Percentiles rank a stretch among this genome's conserved stretches.
These are phyloP conservation scores for Colletotrichum sp. DNA, from an alignment of 2,329 filamentous ascomycete genomes.

Conservation along the genomic window DNA sequence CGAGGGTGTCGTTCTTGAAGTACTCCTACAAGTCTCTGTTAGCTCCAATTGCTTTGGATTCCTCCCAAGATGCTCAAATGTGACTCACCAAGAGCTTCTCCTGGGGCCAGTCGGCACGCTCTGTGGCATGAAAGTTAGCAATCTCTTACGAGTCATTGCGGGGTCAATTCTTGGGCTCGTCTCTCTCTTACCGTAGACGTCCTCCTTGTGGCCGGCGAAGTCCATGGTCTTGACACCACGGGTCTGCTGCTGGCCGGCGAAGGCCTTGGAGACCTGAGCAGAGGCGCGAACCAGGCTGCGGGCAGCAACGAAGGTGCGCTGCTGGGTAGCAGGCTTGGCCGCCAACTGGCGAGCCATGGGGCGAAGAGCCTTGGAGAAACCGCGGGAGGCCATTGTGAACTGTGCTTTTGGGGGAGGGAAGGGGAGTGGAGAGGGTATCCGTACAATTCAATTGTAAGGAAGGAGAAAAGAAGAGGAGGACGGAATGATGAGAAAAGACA, in stretches of 20 bases:
- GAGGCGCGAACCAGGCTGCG: conserved; percentile 60
- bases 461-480: conserved; percentile 11
- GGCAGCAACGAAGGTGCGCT: conserved; percentile 68
- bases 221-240: conserved; percentile 98
- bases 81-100: conserved; percentile 93
- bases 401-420: conserved; percentile 37
- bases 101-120: conserved; percentile 97
- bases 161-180: background rate
- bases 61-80: background rate
- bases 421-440: conserved; percentile 30
- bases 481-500: conserved; percentile 17
- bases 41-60: conserved; percentile 1
- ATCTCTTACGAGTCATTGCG: conserved; percentile 12
- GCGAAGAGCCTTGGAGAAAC: conserved; percentile 72
- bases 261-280: conserved; percentile 42
- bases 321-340: conserved; percentile 60
- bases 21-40: conserved; percentile 70
- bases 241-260: conserved; percentile 67
- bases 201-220: conserved; percentile 95
- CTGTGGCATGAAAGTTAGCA: conserved; percentile 50
- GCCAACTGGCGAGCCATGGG: conserved; percentile 69
- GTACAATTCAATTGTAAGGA: conserved; percentile 28
- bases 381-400: conserved; percentile 78
- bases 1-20: conserved; percentile 99
- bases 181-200: conserved; percentile 79